Conservation (phyloP, 2,329 filamentous ascomycete genomes). For the Penicillium sclerotigenum region DNA sequence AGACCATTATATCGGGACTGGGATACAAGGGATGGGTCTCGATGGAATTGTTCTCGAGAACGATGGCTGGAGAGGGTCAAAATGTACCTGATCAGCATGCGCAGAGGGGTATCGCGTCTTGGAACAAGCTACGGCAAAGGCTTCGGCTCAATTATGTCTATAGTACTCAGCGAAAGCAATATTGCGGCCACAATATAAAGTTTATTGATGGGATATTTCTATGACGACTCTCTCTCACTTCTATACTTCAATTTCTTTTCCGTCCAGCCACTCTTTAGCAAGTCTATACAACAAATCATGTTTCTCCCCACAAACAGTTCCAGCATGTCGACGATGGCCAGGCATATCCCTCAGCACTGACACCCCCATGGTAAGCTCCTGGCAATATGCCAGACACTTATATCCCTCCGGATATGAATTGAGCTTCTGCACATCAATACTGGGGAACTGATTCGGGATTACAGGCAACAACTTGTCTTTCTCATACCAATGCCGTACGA, state of each 20-base stretch:
- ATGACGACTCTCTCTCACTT: background rate
- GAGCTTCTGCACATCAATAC: constrained; percentile 42
- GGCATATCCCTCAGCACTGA: constrained; percentile 47
- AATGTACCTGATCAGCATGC: constrained; percentile 57
- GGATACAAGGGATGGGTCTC: constrained; percentile 69
- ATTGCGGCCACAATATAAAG: background rate
- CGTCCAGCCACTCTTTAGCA: constrained; percentile 47
- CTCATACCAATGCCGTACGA: constrained; percentile 52
- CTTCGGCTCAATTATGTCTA: constrained; percentile 1
- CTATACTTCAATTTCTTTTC: constrained; percentile 30
- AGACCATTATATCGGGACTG: constrained; percentile 52
- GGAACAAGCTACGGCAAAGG: constrained; percentile 45
- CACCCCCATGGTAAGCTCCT: constrained; percentile 48
- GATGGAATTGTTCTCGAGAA: constrained; percentile 66
- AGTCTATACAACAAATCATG: constrained; percentile 48
- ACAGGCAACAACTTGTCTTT: constrained; percentile 52
- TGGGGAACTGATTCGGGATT: constrained; percentile 44
- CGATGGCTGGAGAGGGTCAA: constrained; percentile 53
- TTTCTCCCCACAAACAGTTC: constrained; percentile 39
- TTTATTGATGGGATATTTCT: background rate
- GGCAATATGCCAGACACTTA: constrained; percentile 43
- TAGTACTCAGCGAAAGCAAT: background rate
- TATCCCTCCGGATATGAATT: constrained; percentile 46
- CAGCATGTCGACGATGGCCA: constrained; percentile 41
- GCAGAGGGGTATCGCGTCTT: constrained; percentile 49